Percentiles rank a stretch among this genome's conserved stretches.
phyloP scores from a whole-genome alignment of 345 rosid genomes.

The Citrus inodora region DNA sequence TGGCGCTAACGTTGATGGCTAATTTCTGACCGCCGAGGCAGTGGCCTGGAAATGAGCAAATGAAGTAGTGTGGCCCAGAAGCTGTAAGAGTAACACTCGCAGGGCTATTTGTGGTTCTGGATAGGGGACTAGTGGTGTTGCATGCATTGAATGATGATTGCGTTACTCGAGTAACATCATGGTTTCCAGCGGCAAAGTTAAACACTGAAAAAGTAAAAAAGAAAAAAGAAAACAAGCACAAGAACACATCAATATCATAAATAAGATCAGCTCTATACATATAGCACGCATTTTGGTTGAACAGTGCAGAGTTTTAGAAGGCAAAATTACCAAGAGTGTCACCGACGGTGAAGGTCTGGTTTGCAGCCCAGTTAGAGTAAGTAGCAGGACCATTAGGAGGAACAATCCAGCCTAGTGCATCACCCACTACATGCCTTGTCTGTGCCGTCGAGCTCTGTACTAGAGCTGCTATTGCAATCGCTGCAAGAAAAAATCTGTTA shows the following conservation, averaged over 20 bases:
- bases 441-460: conserved; percentile 28
- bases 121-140: conserved; percentile 24
- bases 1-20: conserved; percentile 17
- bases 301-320: background rate
- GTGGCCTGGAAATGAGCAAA: conserved; percentile 36
- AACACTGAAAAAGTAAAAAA: conserved; percentile 28
- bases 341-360: conserved; percentile 39
- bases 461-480: conserved; percentile 18
- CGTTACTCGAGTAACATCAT: conserved; percentile 43
- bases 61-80: conserved; percentile 33
- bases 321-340: conserved; percentile 41
- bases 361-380: conserved; percentile 47
- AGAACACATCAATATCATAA: background rate
- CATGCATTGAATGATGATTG: conserved; percentile 37
- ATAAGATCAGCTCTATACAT: background rate
- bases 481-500: conserved; percentile 16
- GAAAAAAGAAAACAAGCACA: too few species aligned
- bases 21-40: conserved; percentile 38
- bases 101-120: conserved; percentile 15
- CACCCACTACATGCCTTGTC: conserved; percentile 36
- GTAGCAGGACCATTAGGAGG: conserved; percentile 12
- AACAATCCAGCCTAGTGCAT: conserved; percentile 36
- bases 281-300: background rate
- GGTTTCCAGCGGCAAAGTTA: conserved; percentile 30
- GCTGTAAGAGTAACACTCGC: conserved; percentile 28